Percentiles rank a stretch among this genome's conserved stretches.
phyloP scores from a whole-genome alignment of 805 yeast species.

The Candida awuae region DNA sequence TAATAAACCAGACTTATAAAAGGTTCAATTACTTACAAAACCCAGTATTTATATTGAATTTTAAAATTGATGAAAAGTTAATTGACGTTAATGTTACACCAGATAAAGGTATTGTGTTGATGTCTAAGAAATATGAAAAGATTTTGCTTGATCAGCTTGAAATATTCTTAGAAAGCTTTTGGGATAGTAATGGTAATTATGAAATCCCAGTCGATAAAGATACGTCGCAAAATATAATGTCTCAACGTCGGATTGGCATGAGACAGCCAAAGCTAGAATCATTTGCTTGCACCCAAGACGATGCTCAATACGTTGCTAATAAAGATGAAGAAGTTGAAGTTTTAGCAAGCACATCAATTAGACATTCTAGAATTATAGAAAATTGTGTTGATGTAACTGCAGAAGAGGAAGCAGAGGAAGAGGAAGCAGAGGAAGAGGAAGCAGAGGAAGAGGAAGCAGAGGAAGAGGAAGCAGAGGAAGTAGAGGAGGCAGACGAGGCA shows the following conservation, averaged over 20 bases:
- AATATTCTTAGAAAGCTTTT: constrained; percentile 41
- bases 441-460: too few species aligned
- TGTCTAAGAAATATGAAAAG: constrained; percentile 50
- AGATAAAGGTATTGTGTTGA: constrained; percentile 67
- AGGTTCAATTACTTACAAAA: constrained; percentile 62
- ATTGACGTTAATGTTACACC: constrained; percentile 90
- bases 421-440: constrained; percentile 6
- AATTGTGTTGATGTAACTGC: too few species aligned
- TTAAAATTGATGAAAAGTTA: constrained; percentile 41
- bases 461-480: too few species aligned
- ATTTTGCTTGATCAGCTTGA: constrained; percentile 48
- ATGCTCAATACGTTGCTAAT: not conserved
- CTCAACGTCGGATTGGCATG: constrained; percentile 1
- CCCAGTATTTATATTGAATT: constrained; percentile 62
- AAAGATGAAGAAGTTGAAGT: constrained; percentile 6
- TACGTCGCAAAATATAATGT: constrained; percentile 1
- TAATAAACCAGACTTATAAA: constrained; percentile 67
- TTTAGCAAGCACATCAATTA: constrained; percentile 1
- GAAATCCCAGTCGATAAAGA: constrained; percentile 10
- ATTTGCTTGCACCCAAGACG: constrained; percentile 9
- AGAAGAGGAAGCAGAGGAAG: not conserved
- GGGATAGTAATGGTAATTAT: constrained; percentile 18
- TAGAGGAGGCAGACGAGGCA: too few species aligned
- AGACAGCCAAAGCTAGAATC: constrained; percentile 10
- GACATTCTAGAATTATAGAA: constrained; percentile 3